These are phyloP conservation scores for Gnaphalium uliginosum DNA, from an alignment of 129 eudicot species.

Conservation along the genomic window DNA sequence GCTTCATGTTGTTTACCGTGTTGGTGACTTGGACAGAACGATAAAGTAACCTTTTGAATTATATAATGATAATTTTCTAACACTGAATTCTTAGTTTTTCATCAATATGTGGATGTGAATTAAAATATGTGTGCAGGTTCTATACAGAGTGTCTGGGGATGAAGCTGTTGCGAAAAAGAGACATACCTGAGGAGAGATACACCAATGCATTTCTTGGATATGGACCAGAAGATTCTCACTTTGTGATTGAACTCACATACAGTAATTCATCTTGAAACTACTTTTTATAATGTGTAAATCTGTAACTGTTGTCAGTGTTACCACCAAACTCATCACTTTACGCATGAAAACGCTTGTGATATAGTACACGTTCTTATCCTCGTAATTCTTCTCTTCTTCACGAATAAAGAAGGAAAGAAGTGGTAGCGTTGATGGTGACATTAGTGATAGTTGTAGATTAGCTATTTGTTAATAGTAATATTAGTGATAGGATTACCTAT, in stretches of 20 bases:
- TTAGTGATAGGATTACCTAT: not conserved
- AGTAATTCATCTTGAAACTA: conserved; percentile 50
- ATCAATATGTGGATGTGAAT: conserved; percentile 3
- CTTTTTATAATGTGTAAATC: conserved; percentile 6
- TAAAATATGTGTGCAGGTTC: conserved; percentile 52
- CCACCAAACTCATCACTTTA: not conserved
- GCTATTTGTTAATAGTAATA: conserved; percentile 3
- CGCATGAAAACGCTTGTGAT: not conserved
- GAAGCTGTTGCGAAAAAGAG: conserved; percentile 94
- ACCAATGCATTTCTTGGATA: conserved; percentile 98
- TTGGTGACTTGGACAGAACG: conserved; percentile 94
- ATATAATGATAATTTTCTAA: conserved; percentile 3
- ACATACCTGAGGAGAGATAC: conserved; percentile 96
- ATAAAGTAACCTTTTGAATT: conserved; percentile 63
- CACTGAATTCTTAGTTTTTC: not conserved
- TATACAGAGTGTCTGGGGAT: conserved; percentile 94
- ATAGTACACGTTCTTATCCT: not conserved
- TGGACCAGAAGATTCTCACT: conserved; percentile 99
- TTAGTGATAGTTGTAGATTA: not conserved
- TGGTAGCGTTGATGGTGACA: not conserved
- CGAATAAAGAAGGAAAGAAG: conserved; percentile 3
- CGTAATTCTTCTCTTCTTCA: not conserved
- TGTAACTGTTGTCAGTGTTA: conserved; percentile 1
- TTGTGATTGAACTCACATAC: conserved; percentile 94
- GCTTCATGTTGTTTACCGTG: conserved; percentile 99